These are phyloP conservation scores for Wallacemonas sp. DNA, from an alignment of 208 protist species.

Conservation along the genomic window DNA sequence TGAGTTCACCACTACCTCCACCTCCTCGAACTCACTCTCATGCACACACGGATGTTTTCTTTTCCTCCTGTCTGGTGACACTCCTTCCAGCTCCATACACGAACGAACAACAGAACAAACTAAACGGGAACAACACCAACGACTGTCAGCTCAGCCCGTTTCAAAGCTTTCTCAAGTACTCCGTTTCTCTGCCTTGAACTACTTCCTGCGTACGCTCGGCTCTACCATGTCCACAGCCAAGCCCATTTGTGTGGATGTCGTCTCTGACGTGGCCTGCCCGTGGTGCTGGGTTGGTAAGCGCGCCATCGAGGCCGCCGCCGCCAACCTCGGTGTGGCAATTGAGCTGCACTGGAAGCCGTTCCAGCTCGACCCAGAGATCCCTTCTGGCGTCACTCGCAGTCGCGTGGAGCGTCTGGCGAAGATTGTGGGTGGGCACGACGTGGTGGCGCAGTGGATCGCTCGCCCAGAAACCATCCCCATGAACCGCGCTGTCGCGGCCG, in stretches of 20 bases:
- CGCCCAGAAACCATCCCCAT: conserved; percentile 40
- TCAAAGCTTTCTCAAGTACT: no score
- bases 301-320: conserved; percentile 33
- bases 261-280: conserved; percentile 39
- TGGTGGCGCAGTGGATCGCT: conserved; percentile 26
- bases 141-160: no score
- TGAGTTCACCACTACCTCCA: no score
- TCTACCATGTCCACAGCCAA: conserved; percentile 12
- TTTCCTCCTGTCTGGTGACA: no score
- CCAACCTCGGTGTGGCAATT: conserved; percentile 29
- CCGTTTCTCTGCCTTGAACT: no score
- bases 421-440: conserved; percentile 16
- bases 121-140: no score
- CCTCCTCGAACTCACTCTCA: no score
- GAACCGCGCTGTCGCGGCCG: conserved; percentile 31
- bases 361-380: conserved; percentile 31
- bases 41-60: no score
- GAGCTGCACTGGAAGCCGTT: conserved; percentile 47
- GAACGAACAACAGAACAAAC: no score
- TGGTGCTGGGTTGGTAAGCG: conserved; percentile 56
- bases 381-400: conserved; percentile 13
- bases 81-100: no score
- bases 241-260: conserved; percentile 30
- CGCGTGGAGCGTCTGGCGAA: conserved; percentile 18
- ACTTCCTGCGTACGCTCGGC: no score